Conservation (phyloP, 2,329 filamentous ascomycete species). For the Colletotrichum magnum region DNA sequence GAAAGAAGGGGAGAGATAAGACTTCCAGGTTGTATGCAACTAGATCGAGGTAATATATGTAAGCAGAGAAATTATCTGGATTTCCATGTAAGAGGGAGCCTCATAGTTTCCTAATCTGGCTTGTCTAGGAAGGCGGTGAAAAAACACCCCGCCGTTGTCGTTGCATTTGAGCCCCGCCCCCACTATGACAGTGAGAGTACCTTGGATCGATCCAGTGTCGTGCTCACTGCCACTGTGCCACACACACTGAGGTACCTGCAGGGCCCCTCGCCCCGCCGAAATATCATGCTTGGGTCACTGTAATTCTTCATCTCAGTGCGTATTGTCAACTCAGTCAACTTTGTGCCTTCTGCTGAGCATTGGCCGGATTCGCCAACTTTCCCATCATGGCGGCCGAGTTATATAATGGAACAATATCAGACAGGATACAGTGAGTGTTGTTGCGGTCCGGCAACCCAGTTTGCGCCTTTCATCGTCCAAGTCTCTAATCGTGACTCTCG, state of each 20-base stretch:
- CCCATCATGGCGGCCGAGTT: constrained; percentile 31
- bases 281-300: constrained; percentile 14
- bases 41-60: no score
- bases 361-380: background rate
- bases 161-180: constrained; percentile 32
- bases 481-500: constrained; percentile 7
- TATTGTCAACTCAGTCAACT: background rate
- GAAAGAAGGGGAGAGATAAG: no score
- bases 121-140: constrained; percentile 26
- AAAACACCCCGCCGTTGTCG: constrained; percentile 34
- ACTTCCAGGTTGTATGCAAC: no score
- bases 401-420: constrained; percentile 35
- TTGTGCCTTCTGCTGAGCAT: background rate
- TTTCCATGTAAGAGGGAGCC: no score
- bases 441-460: background rate
- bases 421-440: constrained; percentile 35
- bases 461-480: background rate
- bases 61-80: no score
- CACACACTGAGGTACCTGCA: constrained; percentile 3
- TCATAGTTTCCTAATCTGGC: background rate
- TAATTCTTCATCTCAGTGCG: constrained; percentile 23
- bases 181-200: constrained; percentile 25
- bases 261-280: constrained; percentile 30
- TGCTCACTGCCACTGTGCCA: background rate
- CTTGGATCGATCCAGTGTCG: constrained; percentile 12